These are phyloP conservation scores for Cronartium ribicola DNA, from an alignment of 1,284 basidiomycete genomes.

Conservation along the genomic window DNA sequence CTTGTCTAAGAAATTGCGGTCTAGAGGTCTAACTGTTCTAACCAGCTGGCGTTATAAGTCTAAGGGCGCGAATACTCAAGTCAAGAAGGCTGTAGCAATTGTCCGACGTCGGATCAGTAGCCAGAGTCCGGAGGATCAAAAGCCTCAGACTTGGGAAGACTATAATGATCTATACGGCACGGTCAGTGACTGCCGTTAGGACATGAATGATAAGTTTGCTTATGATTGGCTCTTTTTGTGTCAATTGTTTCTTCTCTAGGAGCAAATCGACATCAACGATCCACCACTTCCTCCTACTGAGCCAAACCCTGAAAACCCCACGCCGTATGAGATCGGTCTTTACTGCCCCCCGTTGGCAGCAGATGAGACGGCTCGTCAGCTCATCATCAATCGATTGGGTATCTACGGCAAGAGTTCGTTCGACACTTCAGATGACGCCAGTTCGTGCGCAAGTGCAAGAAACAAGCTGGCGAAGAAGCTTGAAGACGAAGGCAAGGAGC, in stretches of 20 bases:
- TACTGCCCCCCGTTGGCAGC: constrained; percentile 44
- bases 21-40: neutral
- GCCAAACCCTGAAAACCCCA: constrained; percentile 19
- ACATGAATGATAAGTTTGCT: no score
- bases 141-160: constrained; percentile 46
- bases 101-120: constrained; percentile 35
- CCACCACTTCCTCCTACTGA: constrained; percentile 36
- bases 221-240: neutral
- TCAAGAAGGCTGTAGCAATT: constrained; percentile 1
- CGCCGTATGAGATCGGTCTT: constrained; percentile 43
- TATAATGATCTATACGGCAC: constrained; percentile 43
- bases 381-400: constrained; percentile 47
- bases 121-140: constrained; percentile 45
- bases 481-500: constrained; percentile 20
- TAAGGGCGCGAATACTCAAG: neutral
- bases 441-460: neutral
- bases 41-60: neutral
- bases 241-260: constrained; percentile 5
- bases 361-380: constrained; percentile 45
- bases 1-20: neutral
- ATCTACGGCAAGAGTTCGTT: constrained; percentile 43
- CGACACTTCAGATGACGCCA: constrained; percentile 24
- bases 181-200: constrained; percentile 28
- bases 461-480: constrained; percentile 19
- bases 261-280: constrained; percentile 36